A percentile compares a stretch with the other conserved stretches of the same genome.
Conservation (phyloP, 371 early-diverging fungal species). For the Lichtheimia hyalospora region DNA sequence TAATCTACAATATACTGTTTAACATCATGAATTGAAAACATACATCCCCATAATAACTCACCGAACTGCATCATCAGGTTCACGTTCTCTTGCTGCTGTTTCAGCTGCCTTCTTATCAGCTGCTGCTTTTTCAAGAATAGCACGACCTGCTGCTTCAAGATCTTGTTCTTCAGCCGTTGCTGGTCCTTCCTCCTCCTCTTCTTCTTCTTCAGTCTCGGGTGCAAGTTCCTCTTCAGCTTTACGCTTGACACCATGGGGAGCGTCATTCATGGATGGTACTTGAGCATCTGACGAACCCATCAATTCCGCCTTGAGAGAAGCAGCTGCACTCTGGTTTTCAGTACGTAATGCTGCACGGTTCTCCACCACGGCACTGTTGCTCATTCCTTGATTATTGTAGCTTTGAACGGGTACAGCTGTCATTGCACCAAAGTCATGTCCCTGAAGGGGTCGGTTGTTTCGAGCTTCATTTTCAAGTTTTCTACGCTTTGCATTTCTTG, state of each 20-base stretch:
- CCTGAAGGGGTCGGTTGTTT: constrained; percentile 29
- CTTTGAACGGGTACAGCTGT: constrained; percentile 41
- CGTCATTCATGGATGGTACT: constrained; percentile 8
- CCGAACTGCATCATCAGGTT: constrained; percentile 73
- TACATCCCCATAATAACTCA: constrained; percentile 17
- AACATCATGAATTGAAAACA: background rate
- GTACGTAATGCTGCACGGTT: constrained; percentile 37
- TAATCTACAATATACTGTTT: constrained; percentile 36
- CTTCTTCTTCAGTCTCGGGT: constrained; percentile 29
- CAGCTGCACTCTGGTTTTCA: constrained; percentile 57
- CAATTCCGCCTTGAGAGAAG: constrained; percentile 38
- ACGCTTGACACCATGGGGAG: constrained; percentile 33
- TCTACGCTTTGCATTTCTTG: constrained; percentile 39
- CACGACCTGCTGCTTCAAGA: constrained; percentile 42
- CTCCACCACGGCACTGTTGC: constrained; percentile 39
- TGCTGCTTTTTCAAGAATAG: constrained; percentile 48
- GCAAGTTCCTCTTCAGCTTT: constrained; percentile 27
- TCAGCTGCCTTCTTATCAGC: constrained; percentile 57
- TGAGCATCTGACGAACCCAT: constrained; percentile 5
- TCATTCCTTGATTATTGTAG: constrained; percentile 24
- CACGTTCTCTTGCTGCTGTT: constrained; percentile 60
- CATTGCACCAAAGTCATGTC: constrained; percentile 34
- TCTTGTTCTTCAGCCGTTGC: constrained; percentile 35
- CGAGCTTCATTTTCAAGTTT: constrained; percentile 45
- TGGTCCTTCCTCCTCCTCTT: constrained; percentile 24